Evolutionary conservation across 2,329 filamentous ascomycete genomes (phyloP), one percentile per base, ranked within the genome.

Genomic region (Magnaporthiopsis rhizophila): DNA sequence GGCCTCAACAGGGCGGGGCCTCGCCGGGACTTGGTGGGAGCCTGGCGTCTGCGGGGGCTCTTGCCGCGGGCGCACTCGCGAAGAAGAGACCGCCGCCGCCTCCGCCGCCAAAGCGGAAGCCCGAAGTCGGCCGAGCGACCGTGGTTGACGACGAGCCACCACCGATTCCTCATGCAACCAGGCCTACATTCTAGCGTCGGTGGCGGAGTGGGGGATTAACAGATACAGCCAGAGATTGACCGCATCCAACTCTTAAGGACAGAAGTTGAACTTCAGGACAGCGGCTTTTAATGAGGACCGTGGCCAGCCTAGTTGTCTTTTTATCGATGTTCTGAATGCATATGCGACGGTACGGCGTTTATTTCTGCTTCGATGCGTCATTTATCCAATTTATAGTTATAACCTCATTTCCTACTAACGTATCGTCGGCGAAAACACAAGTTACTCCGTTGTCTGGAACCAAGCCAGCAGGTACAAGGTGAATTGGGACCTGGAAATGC

Each of bases 1-100:
- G 18, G 57, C 2, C 57, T 7, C 21, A 28, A 28, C 24, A 30
- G 15, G 57, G 18, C 24, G 57, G 13, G 24, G 57, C 57, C 28
- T 15, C 24, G 24, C 9, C 36, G 38, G 56, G 18, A 21, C 50
- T 28, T 32, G 45, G 45, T 26, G 26, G 26, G 21, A 58, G 61
- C 61, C 18, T 57, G 9, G 60, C 26, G 7, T 59, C 66, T n/a
- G 45, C 65, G 11, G 59, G 34, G 12, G 53, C 62, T 0, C 38
- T 66, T 4, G 66, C 58, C 3, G 65, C 69, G 4, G 67, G 67
- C 24, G 65, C 68, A 0, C 66, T 74, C 2, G 69, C 73, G 15
- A 85, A 83, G 74, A 86, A 85, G 75, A 85, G 83, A 71, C 78
- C 80, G 12, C 78, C 81, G 12, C 79, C 82, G 56, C 73, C 74